Conservation (phyloP, 371 early-diverging fungal genomes). For the Haplosporangium sp. region DNA sequence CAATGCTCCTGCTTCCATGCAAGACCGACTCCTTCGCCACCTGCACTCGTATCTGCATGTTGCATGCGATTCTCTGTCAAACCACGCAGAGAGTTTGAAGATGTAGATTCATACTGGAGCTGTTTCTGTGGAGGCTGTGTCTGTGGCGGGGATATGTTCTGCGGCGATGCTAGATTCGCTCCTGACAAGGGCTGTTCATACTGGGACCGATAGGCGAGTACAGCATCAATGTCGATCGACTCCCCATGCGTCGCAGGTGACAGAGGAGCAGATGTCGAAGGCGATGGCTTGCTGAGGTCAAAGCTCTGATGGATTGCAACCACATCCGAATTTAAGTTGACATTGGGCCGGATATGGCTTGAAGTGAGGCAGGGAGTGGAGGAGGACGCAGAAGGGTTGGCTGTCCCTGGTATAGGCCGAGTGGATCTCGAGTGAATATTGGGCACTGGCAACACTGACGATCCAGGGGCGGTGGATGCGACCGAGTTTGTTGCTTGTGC, state of each 20-base stretch:
- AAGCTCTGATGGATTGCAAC: constrained; percentile 36
- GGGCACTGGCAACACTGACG: constrained; percentile 6
- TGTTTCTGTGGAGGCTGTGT: not conserved
- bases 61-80: constrained; percentile 6
- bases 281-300: constrained; percentile 20
- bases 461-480: constrained; percentile 9
- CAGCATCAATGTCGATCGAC: constrained; percentile 9
- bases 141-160: not conserved
- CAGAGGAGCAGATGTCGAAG: constrained; percentile 8
- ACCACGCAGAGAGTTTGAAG: constrained; percentile 2
- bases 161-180: constrained; percentile 5
- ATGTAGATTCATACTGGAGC: constrained; percentile 2
- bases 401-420: constrained; percentile 7
- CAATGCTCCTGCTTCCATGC: too few species aligned
- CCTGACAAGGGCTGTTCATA: constrained; percentile 4
- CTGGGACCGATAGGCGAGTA: constrained; percentile 1
- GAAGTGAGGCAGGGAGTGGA: constrained; percentile 48
- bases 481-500: constrained; percentile 5
- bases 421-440: constrained; percentile 23
- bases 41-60: not conserved
- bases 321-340: constrained; percentile 28
- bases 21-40: not conserved
- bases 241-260: constrained; percentile 6
- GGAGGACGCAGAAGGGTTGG: constrained; percentile 11
- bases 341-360: constrained; percentile 32